Evolutionary conservation across 768 basidiomycete genomes (phyloP).

Genomic region (Fistulinella prunicolor): DNA sequence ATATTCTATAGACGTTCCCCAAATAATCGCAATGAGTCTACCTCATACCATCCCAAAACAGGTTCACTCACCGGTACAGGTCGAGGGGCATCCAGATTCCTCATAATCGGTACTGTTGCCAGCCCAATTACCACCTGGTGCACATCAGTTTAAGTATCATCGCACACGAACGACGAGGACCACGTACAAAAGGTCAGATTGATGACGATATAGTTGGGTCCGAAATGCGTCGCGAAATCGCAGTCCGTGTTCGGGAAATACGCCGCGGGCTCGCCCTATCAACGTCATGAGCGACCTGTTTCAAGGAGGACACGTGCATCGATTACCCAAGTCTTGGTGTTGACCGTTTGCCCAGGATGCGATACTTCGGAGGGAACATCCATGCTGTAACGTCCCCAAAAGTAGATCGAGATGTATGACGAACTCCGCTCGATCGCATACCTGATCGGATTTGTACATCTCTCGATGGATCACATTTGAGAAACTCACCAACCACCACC

Average conservation of each 20-base stretch:
- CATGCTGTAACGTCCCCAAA: constrained; percentile 34
- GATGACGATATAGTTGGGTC: constrained; percentile 48
- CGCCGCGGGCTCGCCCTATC: constrained; percentile 55
- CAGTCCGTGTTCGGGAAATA: constrained; percentile 62
- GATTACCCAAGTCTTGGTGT: constrained; percentile 20
- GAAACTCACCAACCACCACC: constrained; percentile 32
- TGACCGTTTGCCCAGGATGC: constrained; percentile 11
- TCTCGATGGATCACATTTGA: background rate
- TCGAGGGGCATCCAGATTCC: constrained; percentile 23
- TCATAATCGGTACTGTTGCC: constrained; percentile 16
- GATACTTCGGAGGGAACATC: constrained; percentile 33
- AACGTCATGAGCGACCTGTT: background rate
- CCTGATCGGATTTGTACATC: constrained; percentile 10
- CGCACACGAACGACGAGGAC: constrained; percentile 3
- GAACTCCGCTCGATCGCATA: constrained; percentile 34
- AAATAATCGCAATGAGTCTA: background rate
- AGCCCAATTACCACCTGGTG: constrained; percentile 25
- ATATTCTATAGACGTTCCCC: background rate
- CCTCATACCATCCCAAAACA: background rate
- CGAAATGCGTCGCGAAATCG: constrained; percentile 51
- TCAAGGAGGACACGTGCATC: background rate
- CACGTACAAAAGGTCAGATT: constrained; percentile 14
- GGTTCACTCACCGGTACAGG: constrained; percentile 20
- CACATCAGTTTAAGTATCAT: background rate
- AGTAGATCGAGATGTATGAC: constrained; percentile 36